Conservation (phyloP, 1,139 yeast species). For the Kluyveromyces marxianus region DNA sequence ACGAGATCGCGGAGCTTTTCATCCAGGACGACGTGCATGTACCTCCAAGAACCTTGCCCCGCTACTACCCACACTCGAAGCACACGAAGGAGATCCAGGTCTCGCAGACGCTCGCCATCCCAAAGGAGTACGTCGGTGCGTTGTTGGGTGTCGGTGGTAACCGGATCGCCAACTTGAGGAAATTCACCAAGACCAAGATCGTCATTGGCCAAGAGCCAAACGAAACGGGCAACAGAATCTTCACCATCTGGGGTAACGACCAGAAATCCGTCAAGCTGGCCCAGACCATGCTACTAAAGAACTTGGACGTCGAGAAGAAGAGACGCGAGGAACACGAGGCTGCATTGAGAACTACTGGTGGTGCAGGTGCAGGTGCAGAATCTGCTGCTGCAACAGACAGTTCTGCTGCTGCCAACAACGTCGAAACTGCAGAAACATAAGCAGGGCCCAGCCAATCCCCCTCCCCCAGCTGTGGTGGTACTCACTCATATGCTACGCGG, state of each 20-base stretch:
- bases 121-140: conserved; percentile 85
- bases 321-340: conserved; percentile 41
- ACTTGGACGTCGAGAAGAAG: conserved; percentile 69
- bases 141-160: conserved; percentile 83
- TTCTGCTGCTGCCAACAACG: not conserved
- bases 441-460: no score
- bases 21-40: conserved; percentile 20
- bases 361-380: not conserved
- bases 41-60: conserved; percentile 15
- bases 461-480: no score
- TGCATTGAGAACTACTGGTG: not conserved
- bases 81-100: conserved; percentile 15
- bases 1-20: conserved; percentile 31
- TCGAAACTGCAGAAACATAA: no score
- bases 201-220: conserved; percentile 69
- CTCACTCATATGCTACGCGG: no score
- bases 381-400: not conserved
- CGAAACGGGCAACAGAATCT: conserved; percentile 56
- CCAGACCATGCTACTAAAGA: conserved; percentile 35
- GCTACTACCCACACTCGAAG: conserved; percentile 21
- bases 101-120: conserved; percentile 37
- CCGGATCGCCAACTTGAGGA: conserved; percentile 80
- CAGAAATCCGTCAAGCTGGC: conserved; percentile 26
- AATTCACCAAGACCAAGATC: conserved; percentile 73
- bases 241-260: conserved; percentile 64